These are phyloP conservation scores for Trametes villosa DNA, from an alignment of 768 basidiomycete species.

Conservation along the genomic window DNA sequence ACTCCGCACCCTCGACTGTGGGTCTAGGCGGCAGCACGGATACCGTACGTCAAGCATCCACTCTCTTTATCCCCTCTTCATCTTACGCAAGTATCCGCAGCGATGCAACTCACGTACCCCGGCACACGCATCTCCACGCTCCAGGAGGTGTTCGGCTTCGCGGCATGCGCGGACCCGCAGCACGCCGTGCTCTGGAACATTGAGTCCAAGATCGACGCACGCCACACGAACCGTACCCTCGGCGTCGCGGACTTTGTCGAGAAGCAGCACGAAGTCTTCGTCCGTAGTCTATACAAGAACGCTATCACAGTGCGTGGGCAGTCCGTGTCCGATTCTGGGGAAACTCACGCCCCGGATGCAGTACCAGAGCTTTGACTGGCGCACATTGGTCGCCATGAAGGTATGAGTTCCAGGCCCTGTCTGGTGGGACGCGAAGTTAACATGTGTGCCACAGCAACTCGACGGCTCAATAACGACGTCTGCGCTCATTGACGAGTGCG, in stretches of 20 bases:
- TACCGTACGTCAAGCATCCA: conserved; percentile 52
- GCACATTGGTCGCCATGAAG: conserved; percentile 75
- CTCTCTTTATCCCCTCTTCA: not conserved
- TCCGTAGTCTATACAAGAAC: conserved; percentile 59
- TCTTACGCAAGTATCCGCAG: conserved; percentile 36
- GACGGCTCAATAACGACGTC: conserved; percentile 60
- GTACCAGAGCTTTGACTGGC: conserved; percentile 87
- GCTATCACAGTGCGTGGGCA: conserved; percentile 60
- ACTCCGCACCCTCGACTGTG: conserved; percentile 81
- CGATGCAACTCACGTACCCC: conserved; percentile 66
- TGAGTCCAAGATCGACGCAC: conserved; percentile 74
- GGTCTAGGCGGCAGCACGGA: conserved; percentile 60
- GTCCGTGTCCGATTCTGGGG: not conserved
- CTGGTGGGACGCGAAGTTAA: not conserved
- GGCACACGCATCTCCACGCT: conserved; percentile 75
- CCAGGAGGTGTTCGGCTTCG: conserved; percentile 76
- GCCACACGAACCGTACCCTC: conserved; percentile 53
- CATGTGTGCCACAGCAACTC: conserved; percentile 40
- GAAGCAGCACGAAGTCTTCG: conserved; percentile 62
- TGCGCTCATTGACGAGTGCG: conserved; percentile 69
- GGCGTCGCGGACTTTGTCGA: conserved; percentile 63
- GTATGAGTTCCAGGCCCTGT: no score
- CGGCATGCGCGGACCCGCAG: conserved; percentile 68
- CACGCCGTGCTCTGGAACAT: conserved; percentile 73
- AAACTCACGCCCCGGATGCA: conserved; percentile 32